These are phyloP conservation scores for Xylariaceae sp. DNA, from an alignment of 2,329 filamentous ascomycete species.

Conservation along the genomic window DNA sequence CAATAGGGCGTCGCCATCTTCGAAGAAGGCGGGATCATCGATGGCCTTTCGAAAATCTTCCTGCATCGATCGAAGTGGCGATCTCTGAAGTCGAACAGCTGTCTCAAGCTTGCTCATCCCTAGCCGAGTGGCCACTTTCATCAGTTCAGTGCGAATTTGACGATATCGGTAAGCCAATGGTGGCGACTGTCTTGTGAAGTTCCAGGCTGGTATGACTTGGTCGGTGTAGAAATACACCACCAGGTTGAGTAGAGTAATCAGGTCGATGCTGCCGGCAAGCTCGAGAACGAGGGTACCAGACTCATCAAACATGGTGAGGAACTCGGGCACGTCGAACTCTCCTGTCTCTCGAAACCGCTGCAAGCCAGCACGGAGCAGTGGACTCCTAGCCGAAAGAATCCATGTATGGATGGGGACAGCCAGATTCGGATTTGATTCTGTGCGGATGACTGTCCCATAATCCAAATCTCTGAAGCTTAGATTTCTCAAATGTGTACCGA, in stretches of 20 bases:
- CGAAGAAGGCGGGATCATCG: slow-evolving; percentile 62
- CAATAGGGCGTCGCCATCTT: slow-evolving; percentile 70
- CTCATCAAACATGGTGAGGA: slow-evolving; percentile 47
- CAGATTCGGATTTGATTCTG: slow-evolving; percentile 58
- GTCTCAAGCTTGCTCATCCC: slow-evolving; percentile 66
- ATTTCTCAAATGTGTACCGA: slow-evolving; percentile 41
- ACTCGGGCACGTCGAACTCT: slow-evolving; percentile 49
- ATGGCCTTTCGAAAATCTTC: slow-evolving; percentile 65
- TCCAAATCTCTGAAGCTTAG: slow-evolving; percentile 32
- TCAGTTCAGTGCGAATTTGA: slow-evolving; percentile 75
- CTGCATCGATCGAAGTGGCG: slow-evolving; percentile 56
- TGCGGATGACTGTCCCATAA: slow-evolving; percentile 39
- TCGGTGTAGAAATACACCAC: slow-evolving; percentile 78
- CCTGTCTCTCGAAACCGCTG: slow-evolving; percentile 48
- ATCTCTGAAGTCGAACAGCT: slow-evolving; percentile 67
- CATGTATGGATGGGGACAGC: slow-evolving; percentile 77
- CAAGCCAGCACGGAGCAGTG: slow-evolving; percentile 56
- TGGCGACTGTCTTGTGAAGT: slow-evolving; percentile 60
- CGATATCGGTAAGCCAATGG: slow-evolving; percentile 66
- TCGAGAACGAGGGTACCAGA: slow-evolving; percentile 50
- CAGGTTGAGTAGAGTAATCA: slow-evolving; percentile 72
- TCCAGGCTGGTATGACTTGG: slow-evolving; percentile 76
- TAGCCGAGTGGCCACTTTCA: slow-evolving; percentile 70
- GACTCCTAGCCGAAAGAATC: slow-evolving; percentile 67
- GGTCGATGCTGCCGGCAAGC: slow-evolving; percentile 61